Conservation (phyloP, 2,329 filamentous ascomycete genomes). For the Botryosphaeria dothidea region DNA sequence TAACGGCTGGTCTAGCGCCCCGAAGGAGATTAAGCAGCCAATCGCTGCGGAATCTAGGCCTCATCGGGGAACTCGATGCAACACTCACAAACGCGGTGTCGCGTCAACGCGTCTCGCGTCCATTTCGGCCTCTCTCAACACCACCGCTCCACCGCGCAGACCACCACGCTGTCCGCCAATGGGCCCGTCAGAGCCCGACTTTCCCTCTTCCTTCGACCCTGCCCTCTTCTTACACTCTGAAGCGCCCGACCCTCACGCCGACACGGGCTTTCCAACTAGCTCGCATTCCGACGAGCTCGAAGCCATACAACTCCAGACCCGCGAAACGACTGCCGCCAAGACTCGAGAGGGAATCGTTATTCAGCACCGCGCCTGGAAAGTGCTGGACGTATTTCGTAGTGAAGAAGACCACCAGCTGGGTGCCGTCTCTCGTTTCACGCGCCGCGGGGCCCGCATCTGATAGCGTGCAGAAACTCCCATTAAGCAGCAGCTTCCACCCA, state of each 20-base stretch:
- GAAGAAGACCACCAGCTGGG: conserved; percentile 45
- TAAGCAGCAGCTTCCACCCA: conserved; percentile 24
- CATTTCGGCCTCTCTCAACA: conserved; percentile 35
- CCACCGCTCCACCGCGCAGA: conserved; percentile 56
- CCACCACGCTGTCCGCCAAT: conserved; percentile 52
- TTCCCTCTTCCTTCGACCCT: conserved; percentile 53
- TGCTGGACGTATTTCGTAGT: conserved; percentile 50
- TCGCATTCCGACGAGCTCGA: conserved; percentile 51
- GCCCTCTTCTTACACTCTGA: conserved; percentile 53
- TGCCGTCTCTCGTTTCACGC: conserved; percentile 32
- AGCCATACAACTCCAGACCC: conserved; percentile 42
- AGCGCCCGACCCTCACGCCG: conserved; percentile 24
- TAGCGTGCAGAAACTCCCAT: conserved; percentile 33
- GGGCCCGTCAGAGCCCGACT: conserved; percentile 6
- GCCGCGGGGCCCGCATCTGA: neutral
- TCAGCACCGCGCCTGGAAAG: conserved; percentile 52
- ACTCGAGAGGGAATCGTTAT: conserved; percentile 50
- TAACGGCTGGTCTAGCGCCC: neutral
- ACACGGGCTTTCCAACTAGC: conserved; percentile 22
- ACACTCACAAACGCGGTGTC: neutral
- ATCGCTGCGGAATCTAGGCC: neutral
- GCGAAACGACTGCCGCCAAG: conserved; percentile 45
- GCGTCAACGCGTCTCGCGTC: conserved; percentile 9
- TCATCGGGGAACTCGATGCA: neutral
- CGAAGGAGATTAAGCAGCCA: neutral